Evolutionary conservation across 2,329 filamentous ascomycete genomes (phyloP), one percentile per base, ranked within the genome.

Genomic region (Beauveria sp.): DNA sequence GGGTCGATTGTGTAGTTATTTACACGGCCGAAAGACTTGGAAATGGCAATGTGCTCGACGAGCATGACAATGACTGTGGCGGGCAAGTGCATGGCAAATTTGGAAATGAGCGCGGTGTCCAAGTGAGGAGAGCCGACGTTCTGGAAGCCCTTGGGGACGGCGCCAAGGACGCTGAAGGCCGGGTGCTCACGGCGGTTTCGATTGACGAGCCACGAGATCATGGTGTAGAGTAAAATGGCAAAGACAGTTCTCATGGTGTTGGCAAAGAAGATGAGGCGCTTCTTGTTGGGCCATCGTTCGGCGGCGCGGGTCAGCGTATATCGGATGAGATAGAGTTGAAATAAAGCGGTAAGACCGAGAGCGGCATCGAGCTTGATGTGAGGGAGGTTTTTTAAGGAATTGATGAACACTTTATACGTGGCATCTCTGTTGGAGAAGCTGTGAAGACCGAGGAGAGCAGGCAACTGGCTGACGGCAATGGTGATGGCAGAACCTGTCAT

Each of bases 401-500:
- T 88, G 75, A 96, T 91, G 67, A 96, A 83, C 61, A 96, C 90
- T 67, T 79, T 73, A 71, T 96, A 98, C 0, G 95, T 91, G 0
- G 91, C 75, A 18, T 84, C 92, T 67, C 91, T 83, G 16, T 86
- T 96, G 65, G 87, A 85, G 73, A 95, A 86, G 24, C 83, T 83
- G 1, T 80, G 81, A 70, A 96, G 87, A 7, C 95, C 95, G 77
- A 99, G 83, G 73, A 98, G 77, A 2, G 83, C 82, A 1, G 90
- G 88, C 5, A 97, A 81, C 74, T 99, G 95, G 40, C 95, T 93
- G 26, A 86, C 83, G 18, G 85, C 87, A 70, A 99, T 98, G 69
- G 85, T 96, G 73, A 99, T 83, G 60, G 93, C 92, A 5, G 93
- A 96, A 2, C 93, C 93, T 0, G 95, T 98, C 90, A 98, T 97